A percentile compares a stretch with the other conserved stretches of the same genome.
These are phyloP conservation scores for Exophiala oligosperma DNA, from an alignment of 2,329 filamentous ascomycete species.

Conservation along the genomic window DNA sequence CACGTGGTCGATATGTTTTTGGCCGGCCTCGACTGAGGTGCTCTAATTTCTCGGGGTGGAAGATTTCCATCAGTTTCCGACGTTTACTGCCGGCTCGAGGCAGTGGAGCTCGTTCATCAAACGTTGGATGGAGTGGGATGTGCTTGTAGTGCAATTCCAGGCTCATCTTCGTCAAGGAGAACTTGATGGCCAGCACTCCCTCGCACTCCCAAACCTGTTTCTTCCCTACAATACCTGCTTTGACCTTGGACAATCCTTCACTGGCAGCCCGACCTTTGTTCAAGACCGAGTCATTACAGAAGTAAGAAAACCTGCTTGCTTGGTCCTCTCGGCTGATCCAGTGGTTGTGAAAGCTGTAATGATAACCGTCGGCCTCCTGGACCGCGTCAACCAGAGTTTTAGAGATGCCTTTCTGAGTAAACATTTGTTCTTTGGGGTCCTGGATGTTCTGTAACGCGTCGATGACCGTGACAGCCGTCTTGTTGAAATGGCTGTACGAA, in stretches of 20 bases:
- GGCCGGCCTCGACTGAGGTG: slow-evolving; percentile 1
- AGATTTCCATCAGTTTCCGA: slow-evolving; percentile 23
- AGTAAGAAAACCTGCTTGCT: slow-evolving; percentile 28
- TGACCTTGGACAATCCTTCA: slow-evolving; percentile 18
- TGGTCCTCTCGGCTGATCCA: slow-evolving; percentile 29
- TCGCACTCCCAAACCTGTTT: slow-evolving; percentile 29
- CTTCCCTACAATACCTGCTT: slow-evolving; percentile 17
- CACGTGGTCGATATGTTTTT: background rate
- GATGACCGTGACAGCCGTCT: slow-evolving; percentile 25
- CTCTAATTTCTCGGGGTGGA: slow-evolving; percentile 23
- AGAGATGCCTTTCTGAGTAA: slow-evolving; percentile 25
- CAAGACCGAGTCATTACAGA: slow-evolving; percentile 27
- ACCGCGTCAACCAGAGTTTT: slow-evolving; percentile 24
- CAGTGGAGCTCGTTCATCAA: slow-evolving; percentile 25
- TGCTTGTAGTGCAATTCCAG: slow-evolving; percentile 28
- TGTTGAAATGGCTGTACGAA: slow-evolving; percentile 20
- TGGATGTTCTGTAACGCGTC: slow-evolving; percentile 20
- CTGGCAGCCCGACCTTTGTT: slow-evolving; percentile 29
- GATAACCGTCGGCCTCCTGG: slow-evolving; percentile 22
- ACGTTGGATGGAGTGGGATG: slow-evolving; percentile 26
- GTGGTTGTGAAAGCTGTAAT: slow-evolving; percentile 29
- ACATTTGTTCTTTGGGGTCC: slow-evolving; percentile 23
- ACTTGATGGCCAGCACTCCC: slow-evolving; percentile 26
- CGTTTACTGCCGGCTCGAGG: slow-evolving; percentile 24
- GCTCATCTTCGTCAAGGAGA: slow-evolving; percentile 27